Base-by-base conservation (phyloP, 2,329 filamentous ascomycete species). In the Ceratocystis huliohia region DNA sequence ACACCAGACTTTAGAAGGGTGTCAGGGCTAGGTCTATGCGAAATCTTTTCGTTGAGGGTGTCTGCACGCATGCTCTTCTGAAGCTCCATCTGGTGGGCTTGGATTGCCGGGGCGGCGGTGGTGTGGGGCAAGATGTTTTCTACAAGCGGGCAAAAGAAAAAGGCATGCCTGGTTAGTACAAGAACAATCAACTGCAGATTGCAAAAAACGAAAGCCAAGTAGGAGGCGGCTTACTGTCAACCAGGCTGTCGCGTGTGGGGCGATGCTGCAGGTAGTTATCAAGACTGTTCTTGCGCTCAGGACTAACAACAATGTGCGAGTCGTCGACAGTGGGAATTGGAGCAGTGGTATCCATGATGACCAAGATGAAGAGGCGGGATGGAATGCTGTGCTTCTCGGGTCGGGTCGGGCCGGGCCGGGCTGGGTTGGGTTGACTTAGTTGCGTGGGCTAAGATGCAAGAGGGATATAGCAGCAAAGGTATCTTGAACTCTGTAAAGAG, bases 31-130 rank as follows among this genome's bases (percentile, higher is more conserved):
- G 92, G 92, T 22, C 92, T 83, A 71, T 87, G 82, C 72, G 88
- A 83, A 69, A 96, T 85, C 75, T 92, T 92, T 73, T 95, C 91
- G 75, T 96, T 94, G 69, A 96, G 81, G 66, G 82, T 88, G 75
- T 96, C 89, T 68, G 86, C 88, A 15, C 88, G 84, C 91, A 96
- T 96, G 75, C 91, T 87, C 74, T 87, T 91, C 75, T 91, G 84
- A 50, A 96, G 85, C 76, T 91, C 85, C 53, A 96, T 85, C 75
- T 94, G 91, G 69, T 91, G 85, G 66, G 87, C 90, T 73, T 88
- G 86, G 65, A 96, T 79, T 1, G 87, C 83, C 0, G 92, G 91
- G 0, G 91, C 91, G 20, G 88, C 90, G 64, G 76, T 87, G 41
- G 88, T 88, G 66, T 86, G 84, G 30, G 89, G 89, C 30, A 96